Percentiles rank a stretch among this genome's conserved stretches.
Evolutionary conservation across 83 land plant species (phyloP).

Genomic region (Diphasiastrum complanatum): DNA sequence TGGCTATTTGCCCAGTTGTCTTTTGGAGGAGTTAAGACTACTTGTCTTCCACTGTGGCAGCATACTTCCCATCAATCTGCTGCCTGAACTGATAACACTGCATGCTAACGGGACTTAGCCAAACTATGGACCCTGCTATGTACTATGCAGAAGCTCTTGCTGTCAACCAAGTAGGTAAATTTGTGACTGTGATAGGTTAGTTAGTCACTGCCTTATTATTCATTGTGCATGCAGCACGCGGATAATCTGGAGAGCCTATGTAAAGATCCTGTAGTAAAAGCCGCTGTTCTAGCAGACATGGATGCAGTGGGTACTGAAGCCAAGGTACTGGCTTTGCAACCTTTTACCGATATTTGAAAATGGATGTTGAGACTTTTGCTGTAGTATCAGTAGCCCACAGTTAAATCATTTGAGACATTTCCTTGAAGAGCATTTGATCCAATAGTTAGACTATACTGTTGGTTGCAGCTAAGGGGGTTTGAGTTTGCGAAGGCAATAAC

Average conservation of each 20-base stretch:
- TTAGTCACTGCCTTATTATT: background rate
- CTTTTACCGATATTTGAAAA: background rate
- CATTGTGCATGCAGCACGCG: conserved; percentile 41
- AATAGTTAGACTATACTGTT: background rate
- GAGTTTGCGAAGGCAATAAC: conserved; percentile 93
- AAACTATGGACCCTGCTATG: no score
- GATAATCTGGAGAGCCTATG: conserved; percentile 57
- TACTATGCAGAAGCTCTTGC: conserved; percentile 1
- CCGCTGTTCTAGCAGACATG: conserved; percentile 92
- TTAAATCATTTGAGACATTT: background rate
- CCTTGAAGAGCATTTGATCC: conserved; percentile 9
- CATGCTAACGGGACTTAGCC: no score
- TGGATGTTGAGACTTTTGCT: background rate
- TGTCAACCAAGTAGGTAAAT: background rate
- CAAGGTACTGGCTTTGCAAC: conserved; percentile 37
- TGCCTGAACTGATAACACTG: no score
- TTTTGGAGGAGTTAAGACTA: no score
- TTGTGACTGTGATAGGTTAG: background rate
- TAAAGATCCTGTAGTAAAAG: conserved; percentile 62
- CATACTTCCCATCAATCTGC: no score
- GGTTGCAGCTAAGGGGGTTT: conserved; percentile 84
- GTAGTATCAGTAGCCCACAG: background rate
- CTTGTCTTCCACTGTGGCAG: no score
- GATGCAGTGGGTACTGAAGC: conserved; percentile 79
- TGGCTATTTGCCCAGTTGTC: background rate